phyloP scores from a whole-genome alignment of 371 early-diverging fungal species.

The Actinomucor elegans region DNA sequence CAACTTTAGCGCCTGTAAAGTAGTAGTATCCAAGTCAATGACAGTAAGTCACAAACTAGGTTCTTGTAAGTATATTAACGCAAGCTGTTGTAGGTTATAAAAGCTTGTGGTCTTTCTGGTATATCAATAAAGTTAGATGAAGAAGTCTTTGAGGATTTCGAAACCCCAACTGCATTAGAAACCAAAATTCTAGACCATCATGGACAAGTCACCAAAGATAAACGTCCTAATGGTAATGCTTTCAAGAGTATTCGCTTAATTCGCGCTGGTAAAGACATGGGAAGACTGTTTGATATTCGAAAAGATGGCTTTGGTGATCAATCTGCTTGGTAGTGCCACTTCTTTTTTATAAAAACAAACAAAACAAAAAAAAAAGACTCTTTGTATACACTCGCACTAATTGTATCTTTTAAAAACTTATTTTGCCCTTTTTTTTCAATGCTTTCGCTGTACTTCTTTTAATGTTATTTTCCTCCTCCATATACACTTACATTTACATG shows the following conservation, averaged over 20 bases:
- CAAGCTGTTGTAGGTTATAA: conserved; percentile 32
- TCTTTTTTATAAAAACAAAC: conserved; percentile 1
- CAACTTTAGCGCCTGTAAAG: conserved; percentile 54
- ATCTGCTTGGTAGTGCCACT: background rate
- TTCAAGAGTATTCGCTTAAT: conserved; percentile 51
- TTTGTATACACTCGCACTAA: no score
- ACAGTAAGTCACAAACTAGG: conserved; percentile 24
- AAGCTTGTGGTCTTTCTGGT: conserved; percentile 46
- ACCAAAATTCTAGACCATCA: conserved; percentile 54
- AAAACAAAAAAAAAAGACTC: no score
- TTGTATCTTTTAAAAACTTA: no score
- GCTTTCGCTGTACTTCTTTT: no score
- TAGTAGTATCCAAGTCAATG: conserved; percentile 48
- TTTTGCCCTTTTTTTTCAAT: no score
- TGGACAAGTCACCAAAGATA: conserved; percentile 49
- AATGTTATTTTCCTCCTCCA: no score
- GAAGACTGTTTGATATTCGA: conserved; percentile 53
- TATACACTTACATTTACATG: no score
- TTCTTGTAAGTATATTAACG: background rate
- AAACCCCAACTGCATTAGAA: conserved; percentile 53
- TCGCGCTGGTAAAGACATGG: conserved; percentile 48
- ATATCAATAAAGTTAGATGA: conserved; percentile 45
- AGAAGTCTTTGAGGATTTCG: conserved; percentile 49
- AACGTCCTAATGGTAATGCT: conserved; percentile 54
- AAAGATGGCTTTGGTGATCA: conserved; percentile 42